phyloP scores from a whole-genome alignment of 176 grass and related monocot species.

The Eragrostis curvula region DNA sequence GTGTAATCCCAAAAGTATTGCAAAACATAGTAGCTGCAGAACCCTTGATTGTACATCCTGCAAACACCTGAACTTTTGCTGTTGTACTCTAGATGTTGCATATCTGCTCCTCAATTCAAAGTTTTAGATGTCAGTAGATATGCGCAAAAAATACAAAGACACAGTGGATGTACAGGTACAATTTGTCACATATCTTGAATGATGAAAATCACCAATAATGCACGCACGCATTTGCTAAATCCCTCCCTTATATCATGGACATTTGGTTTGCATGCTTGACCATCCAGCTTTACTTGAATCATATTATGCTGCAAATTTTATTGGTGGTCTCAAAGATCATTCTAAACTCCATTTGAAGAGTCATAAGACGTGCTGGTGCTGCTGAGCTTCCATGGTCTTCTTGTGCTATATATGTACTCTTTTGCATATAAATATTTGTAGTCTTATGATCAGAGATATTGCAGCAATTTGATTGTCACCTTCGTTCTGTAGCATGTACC shows the following conservation, averaged over 20 bases:
- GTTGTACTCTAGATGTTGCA: background rate
- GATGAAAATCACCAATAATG: background rate
- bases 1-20: background rate
- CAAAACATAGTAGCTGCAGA: background rate
- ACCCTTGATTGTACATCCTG: background rate
- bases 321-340: background rate
- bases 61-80: background rate
- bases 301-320: background rate
- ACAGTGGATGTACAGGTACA: background rate
- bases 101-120: background rate
- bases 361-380: too few relatives aligned
- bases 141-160: background rate
- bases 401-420: background rate
- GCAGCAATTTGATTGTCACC: background rate
- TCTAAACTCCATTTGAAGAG: background rate
- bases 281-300: too few relatives aligned
- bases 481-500: background rate
- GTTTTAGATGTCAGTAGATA: background rate
- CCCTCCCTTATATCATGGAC: too few relatives aligned
- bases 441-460: background rate
- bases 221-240: background rate
- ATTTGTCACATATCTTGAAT: background rate
- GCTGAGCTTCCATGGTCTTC: background rate
- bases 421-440: too few relatives aligned
- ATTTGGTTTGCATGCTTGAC: background rate